Conservation (phyloP, 179 eudicot species). For the Spinacia oleracea region DNA sequence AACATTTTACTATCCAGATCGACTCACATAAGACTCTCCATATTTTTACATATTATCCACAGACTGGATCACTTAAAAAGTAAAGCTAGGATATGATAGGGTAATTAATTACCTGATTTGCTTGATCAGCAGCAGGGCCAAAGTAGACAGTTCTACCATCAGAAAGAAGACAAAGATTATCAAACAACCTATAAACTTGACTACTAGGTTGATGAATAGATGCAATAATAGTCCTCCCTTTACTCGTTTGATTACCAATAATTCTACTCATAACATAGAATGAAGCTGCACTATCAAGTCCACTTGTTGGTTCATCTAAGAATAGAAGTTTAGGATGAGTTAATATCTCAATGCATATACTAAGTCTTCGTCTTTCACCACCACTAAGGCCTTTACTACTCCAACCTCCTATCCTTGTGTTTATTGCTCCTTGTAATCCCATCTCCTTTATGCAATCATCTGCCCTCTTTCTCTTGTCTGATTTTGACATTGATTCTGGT, state of each 20-base stretch:
- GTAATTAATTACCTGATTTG: conserved; percentile 21
- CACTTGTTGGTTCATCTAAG: conserved; percentile 62
- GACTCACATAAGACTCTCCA: too few relatives aligned
- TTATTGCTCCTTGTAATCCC: conserved; percentile 48
- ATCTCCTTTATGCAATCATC: conserved; percentile 42
- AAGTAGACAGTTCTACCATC: conserved; percentile 28
- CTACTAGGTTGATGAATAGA: conserved; percentile 34
- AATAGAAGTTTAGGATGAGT: conserved; percentile 53
- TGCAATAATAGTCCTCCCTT: conserved; percentile 28
- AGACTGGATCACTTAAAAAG: too few relatives aligned
- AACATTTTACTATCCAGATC: too few relatives aligned
- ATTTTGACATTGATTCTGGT: conserved; percentile 35
- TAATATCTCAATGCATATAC: conserved; percentile 56
- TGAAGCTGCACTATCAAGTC: conserved; percentile 64
- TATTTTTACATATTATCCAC: too few relatives aligned
- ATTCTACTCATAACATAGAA: conserved; percentile 54
- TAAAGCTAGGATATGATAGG: too few relatives aligned
- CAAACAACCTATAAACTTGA: conserved; percentile 29
- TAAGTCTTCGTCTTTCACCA: conserved; percentile 60
- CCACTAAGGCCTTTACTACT: conserved; percentile 51
- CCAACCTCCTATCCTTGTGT: conserved; percentile 63
- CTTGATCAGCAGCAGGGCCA: conserved; percentile 17
- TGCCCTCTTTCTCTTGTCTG: conserved; percentile 44
- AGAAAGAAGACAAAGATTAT: conserved; percentile 30
- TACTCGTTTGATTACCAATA: background rate